Percentiles rank a stretch among this genome's conserved stretches.
Conservation (phyloP, 1,284 basidiomycete genomes). For the Marasmius oreades region DNA sequence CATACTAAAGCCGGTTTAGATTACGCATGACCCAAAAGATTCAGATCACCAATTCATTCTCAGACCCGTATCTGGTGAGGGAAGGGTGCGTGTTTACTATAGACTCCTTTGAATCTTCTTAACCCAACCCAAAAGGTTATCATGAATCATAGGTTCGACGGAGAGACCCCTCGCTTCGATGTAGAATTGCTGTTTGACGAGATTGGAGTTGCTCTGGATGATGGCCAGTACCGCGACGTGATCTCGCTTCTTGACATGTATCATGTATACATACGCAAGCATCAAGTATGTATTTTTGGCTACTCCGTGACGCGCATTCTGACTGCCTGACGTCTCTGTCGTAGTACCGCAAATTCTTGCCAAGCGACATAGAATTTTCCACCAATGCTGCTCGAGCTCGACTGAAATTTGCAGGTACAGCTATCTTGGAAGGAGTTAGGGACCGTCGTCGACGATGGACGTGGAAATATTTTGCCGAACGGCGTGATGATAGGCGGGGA, state of each 20-base stretch:
- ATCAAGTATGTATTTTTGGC: constrained; percentile 56
- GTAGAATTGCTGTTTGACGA: constrained; percentile 91
- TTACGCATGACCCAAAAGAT: constrained; percentile 53
- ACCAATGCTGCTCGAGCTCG: constrained; percentile 71
- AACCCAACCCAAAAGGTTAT: constrained; percentile 51
- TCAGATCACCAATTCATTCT: constrained; percentile 91
- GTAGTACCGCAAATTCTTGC: constrained; percentile 82
- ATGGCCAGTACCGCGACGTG: constrained; percentile 93
- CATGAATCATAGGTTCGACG: constrained; percentile 78
- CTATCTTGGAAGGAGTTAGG: constrained; percentile 85
- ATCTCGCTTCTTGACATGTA: constrained; percentile 97
- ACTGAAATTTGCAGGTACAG: constrained; percentile 78
- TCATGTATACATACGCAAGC: constrained; percentile 91
- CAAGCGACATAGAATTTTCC: constrained; percentile 58
- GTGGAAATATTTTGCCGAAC: constrained; percentile 88
- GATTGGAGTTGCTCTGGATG: constrained; percentile 90
- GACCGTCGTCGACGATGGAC: constrained; percentile 87
- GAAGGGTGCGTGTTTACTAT: constrained; percentile 55
- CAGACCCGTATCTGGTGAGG: constrained; percentile 95
- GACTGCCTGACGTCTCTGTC: not conserved
- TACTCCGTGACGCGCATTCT: not conserved
- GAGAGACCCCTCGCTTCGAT: constrained; percentile 81
- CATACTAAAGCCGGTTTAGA: constrained; percentile 39
- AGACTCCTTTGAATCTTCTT: constrained; percentile 3
- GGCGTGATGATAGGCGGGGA: constrained; percentile 79